phyloP scores from a whole-genome alignment of 371 early-diverging fungal genomes.

The Haplosporangium sp. region DNA sequence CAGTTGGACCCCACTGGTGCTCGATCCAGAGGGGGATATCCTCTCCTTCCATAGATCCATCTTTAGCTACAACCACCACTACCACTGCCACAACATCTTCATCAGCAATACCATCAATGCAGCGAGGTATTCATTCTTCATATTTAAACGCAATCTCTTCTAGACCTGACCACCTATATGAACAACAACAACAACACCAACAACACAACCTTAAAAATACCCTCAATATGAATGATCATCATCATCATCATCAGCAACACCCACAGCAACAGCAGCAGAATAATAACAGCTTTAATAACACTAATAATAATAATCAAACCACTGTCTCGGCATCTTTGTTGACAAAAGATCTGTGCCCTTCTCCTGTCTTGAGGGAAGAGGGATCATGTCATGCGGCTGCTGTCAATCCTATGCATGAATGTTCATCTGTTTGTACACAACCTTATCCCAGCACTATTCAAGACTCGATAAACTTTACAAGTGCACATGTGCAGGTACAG shows the following conservation, averaged over 20 bases:
- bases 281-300: slow-evolving; percentile 3
- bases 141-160: slow-evolving; percentile 34
- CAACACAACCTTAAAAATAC: slow-evolving; percentile 15
- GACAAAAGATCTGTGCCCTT: not conserved
- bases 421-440: not conserved
- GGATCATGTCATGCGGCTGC: not conserved
- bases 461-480: not conserved
- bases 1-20: slow-evolving; percentile 47
- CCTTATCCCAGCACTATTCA: not conserved
- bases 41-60: not conserved
- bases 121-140: slow-evolving; percentile 34
- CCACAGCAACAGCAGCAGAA: too few species aligned
- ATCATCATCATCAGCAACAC: too few species aligned
- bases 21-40: slow-evolving; percentile 21
- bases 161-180: slow-evolving; percentile 22
- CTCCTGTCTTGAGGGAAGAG: not conserved
- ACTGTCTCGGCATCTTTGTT: not conserved
- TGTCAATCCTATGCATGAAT: not conserved
- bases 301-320: not conserved
- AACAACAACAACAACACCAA: slow-evolving; percentile 6
- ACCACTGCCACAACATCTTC: not conserved
- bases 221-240: not conserved
- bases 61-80: not conserved
- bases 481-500: not conserved
- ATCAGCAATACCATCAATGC: slow-evolving; percentile 13